A percentile compares a stretch with the other conserved stretches of the same genome.
phyloP scores from a whole-genome alignment of 2,329 filamentous ascomycete species.

The Bipolaris cookei region DNA sequence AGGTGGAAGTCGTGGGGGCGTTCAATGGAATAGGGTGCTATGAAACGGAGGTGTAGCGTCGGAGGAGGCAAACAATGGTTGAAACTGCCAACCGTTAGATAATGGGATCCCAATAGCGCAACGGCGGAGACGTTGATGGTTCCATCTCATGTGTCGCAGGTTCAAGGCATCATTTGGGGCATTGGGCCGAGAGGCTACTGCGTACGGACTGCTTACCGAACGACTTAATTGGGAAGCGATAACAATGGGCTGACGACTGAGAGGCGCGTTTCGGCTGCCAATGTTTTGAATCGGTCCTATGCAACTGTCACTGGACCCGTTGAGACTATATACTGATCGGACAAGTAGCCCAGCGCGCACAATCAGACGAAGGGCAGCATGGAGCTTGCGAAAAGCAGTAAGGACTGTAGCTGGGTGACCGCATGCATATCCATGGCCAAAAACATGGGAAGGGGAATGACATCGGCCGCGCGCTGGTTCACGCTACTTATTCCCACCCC shows the following conservation, averaged over 20 bases:
- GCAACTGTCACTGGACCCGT: not conserved
- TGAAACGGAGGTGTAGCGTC: slow-evolving; percentile 17
- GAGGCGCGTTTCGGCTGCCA: slow-evolving; percentile 9
- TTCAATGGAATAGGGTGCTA: slow-evolving; percentile 11
- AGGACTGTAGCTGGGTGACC: slow-evolving; percentile 5
- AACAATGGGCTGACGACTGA: slow-evolving; percentile 6
- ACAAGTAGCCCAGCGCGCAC: not conserved
- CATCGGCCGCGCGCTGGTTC: slow-evolving; percentile 14
- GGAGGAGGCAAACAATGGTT: slow-evolving; percentile 12
- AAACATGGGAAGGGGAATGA: slow-evolving; percentile 10
- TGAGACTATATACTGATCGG: not conserved
- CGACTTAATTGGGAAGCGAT: slow-evolving; percentile 13
- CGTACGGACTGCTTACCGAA: slow-evolving; percentile 22
- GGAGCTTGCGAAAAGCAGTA: slow-evolving; percentile 7
- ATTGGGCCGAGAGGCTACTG: slow-evolving; percentile 4
- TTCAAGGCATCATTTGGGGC: slow-evolving; percentile 3
- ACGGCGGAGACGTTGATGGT: not conserved
- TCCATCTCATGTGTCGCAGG: slow-evolving; percentile 1
- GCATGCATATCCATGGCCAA: slow-evolving; percentile 9
- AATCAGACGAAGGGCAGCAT: slow-evolving; percentile 2
- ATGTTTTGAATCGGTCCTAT: not conserved
- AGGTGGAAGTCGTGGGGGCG: slow-evolving; percentile 2
- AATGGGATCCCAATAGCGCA: slow-evolving; percentile 13
- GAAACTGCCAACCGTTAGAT: slow-evolving; percentile 22
- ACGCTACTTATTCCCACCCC: slow-evolving; percentile 4